These are phyloP conservation scores for Xylaria grammica DNA, from an alignment of 495 filamentous ascomycete genomes.

Conservation along the genomic window DNA sequence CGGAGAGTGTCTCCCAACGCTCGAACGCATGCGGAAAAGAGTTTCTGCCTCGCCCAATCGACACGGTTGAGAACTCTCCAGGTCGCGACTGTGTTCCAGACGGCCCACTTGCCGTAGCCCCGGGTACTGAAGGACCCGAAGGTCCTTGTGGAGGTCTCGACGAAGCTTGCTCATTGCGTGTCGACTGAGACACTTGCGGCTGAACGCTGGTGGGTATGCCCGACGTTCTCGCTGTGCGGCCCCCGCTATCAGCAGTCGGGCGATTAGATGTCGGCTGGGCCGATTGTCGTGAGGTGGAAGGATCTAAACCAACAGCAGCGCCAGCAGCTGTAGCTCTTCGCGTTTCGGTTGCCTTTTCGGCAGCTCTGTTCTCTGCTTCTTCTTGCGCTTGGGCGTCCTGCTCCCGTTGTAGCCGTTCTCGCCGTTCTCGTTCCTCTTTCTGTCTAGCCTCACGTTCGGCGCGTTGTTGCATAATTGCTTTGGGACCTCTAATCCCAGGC, in stretches of 20 bases:
- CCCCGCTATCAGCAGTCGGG: conserved; percentile 23
- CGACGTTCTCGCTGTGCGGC: conserved; percentile 23
- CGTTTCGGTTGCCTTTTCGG: conserved; percentile 61
- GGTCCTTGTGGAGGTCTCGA: conserved; percentile 24
- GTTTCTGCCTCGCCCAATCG: conserved; percentile 45
- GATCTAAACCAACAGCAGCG: conserved; percentile 35
- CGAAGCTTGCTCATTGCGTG: conserved; percentile 27
- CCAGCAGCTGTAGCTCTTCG: conserved; percentile 65
- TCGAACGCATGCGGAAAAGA: conserved; percentile 97
- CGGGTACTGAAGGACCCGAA: conserved; percentile 23
- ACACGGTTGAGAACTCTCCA: conserved; percentile 39
- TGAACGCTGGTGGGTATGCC: conserved; percentile 26
- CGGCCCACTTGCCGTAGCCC: conserved; percentile 29
- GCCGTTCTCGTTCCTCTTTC: conserved; percentile 63
- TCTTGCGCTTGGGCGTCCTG: conserved; percentile 60
- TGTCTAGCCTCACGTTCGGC: conserved; percentile 68
- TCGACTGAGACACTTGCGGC: conserved; percentile 25
- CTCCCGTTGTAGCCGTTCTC: conserved; percentile 51
- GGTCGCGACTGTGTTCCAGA: conserved; percentile 28
- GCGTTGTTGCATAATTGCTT: conserved; percentile 78
- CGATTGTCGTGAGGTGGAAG: conserved; percentile 41
- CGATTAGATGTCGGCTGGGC: conserved; percentile 30
- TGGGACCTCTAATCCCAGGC: conserved; percentile 62
- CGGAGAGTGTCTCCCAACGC: conserved; percentile 93
- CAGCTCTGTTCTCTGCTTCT: conserved; percentile 56